Evolutionary conservation across 2,329 filamentous ascomycete species (phyloP).

Genomic region (Pseudogymnoascus sp.): DNA sequence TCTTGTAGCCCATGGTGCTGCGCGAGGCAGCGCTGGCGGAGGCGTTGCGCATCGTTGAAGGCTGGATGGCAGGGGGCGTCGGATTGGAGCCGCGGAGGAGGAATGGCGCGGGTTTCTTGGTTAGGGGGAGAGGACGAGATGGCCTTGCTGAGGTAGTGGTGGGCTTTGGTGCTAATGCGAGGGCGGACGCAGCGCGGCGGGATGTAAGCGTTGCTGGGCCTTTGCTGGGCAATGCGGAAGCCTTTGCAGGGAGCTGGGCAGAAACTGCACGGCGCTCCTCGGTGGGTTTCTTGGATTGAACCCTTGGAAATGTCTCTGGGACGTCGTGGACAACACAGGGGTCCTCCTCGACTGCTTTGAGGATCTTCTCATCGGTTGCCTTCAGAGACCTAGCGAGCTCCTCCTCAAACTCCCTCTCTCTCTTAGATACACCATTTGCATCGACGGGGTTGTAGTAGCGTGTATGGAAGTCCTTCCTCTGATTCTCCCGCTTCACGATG

Average conservation of each 20-base stretch:
- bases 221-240: constrained; percentile 17
- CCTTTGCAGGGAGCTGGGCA: constrained; percentile 16
- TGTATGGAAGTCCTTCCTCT: constrained; percentile 52
- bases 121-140: constrained; percentile 20
- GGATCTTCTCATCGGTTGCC: constrained; percentile 57
- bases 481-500: constrained; percentile 48
- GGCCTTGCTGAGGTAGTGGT: constrained; percentile 22
- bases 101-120: constrained; percentile 29
- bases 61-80: constrained; percentile 32
- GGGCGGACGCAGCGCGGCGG: constrained; percentile 43
- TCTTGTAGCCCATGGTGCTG: constrained; percentile 77
- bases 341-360: constrained; percentile 54
- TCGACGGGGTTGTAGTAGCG: constrained; percentile 55
- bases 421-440: constrained; percentile 55
- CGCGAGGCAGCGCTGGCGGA: constrained; percentile 61
- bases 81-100: constrained; percentile 18
- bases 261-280: background rate
- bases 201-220: constrained; percentile 45
- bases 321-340: constrained; percentile 52
- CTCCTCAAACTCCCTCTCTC: constrained; percentile 52
- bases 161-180: constrained; percentile 35
- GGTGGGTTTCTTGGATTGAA: constrained; percentile 22
- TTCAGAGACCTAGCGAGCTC: constrained; percentile 33
- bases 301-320: constrained; percentile 34
- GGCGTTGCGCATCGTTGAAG: constrained; percentile 46